A percentile compares a stretch with the other conserved stretches of the same genome.
phyloP scores from a whole-genome alignment of 306 rosid species.

The Pterocarpus santalinus region DNA sequence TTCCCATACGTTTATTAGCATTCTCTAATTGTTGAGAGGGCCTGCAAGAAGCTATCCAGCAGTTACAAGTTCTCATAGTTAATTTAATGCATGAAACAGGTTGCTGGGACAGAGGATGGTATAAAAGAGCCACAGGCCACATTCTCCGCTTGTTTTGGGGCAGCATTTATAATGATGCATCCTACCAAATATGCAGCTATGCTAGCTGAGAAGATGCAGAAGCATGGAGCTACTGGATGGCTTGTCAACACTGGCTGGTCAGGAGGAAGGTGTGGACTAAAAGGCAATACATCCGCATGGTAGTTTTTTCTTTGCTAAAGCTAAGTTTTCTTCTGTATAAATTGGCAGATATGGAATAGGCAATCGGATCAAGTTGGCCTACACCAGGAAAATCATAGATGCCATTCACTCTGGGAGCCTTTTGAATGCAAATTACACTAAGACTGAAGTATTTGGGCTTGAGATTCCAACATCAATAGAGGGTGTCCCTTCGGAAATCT shows the following conservation, averaged over 20 bases:
- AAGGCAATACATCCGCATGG: neutral
- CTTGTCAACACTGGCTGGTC: conserved; percentile 96
- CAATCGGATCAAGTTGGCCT: conserved; percentile 71
- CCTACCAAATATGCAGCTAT: conserved; percentile 86
- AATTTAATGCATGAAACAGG: conserved; percentile 51
- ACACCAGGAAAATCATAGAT: conserved; percentile 80
- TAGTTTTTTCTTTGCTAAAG: conserved; percentile 15
- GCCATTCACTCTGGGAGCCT: conserved; percentile 77
- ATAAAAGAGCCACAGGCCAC: conserved; percentile 88
- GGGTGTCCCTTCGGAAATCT: conserved; percentile 81
- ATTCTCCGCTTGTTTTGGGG: conserved; percentile 88
- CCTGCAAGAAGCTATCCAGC: neutral
- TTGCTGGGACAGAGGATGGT: conserved; percentile 89
- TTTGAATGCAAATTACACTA: conserved; percentile 55
- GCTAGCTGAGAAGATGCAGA: conserved; percentile 86
- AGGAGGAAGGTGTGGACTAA: conserved; percentile 68
- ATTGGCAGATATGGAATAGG: conserved; percentile 71
- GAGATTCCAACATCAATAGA: conserved; percentile 74
- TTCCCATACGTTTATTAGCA: neutral
- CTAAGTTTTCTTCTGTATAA: conserved; percentile 25
- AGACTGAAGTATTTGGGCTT: conserved; percentile 78
- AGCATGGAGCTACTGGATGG: conserved; percentile 86
- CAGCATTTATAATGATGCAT: conserved; percentile 89
- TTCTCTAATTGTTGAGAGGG: neutral
- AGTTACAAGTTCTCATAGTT: neutral